Evolutionary conservation across 2,329 filamentous ascomycete genomes (phyloP), one percentile per base, ranked within the genome.

Genomic region (Neofusicoccum ribis): DNA sequence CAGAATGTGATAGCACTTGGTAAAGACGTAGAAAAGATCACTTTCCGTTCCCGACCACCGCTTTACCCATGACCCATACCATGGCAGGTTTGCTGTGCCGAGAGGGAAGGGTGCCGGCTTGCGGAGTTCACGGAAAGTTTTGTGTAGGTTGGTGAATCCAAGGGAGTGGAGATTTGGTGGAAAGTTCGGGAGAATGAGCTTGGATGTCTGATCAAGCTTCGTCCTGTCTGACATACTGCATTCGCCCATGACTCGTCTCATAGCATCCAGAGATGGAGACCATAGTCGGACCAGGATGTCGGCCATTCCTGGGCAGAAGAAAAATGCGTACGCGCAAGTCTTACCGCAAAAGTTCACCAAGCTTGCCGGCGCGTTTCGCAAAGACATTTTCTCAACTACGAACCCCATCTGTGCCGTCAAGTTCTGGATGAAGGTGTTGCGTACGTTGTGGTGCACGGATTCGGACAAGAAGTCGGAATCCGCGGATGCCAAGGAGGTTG

Each of bases 251-350:
- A 92, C 85, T 27, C 92, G 88, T 68, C 90, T 87, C 72, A 96
- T 84, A 47, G 88, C 80, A 65, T 89, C 88, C 3, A 89, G 81
- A 2, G 88, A 86, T 20, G 92, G 83, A 43, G 86, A 87, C 93
- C 93, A 97, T 5, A 97, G 81, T 15, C 92, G 87, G 31, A 94
- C 86, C 56, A 97, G 82, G 59, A 96, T 86, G 72, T 96, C 92
- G 7, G 92, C 90, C 63, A 96, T 86, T 4, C 92, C 92, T 0
- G 92, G 92, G 34, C 91, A 93, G 72, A 96, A 97, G 79, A 94
- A 95, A 77, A 96, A 97, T 36, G 92, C 93, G 76, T 96, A 97
- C 1, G 93, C 93, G 72, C 91, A 94, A 3, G 92, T 91, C 78
- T 95, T 96, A 66, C 92, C 93, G 63, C 91, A 92, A 74, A 97